Evolutionary conservation across 257 asterid species (phyloP).

Genomic region (Salvia splendens): DNA sequence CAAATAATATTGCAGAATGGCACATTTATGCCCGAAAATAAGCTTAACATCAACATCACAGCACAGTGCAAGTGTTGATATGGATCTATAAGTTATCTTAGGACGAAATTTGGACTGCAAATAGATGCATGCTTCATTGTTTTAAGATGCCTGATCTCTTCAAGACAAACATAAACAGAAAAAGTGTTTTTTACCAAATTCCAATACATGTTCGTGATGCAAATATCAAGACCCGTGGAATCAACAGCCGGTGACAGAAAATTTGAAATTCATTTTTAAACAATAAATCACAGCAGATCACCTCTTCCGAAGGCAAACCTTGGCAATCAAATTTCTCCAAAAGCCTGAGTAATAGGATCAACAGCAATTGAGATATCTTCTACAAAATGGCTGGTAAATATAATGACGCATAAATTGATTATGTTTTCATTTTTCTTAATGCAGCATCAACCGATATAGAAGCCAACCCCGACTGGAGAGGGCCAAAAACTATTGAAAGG

Average conservation of each 20-base stretch:
- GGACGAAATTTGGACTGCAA: background rate
- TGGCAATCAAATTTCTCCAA: conserved; percentile 67
- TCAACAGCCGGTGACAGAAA: background rate
- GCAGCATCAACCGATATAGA: conserved; percentile 29
- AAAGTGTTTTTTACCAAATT: background rate
- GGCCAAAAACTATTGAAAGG: conserved; percentile 3
- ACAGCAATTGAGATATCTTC: conserved; percentile 66
- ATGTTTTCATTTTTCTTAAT: conserved; percentile 34
- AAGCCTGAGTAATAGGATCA: conserved; percentile 60
- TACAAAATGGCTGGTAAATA: conserved; percentile 54
- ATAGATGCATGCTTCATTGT: background rate
- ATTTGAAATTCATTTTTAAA: conserved; percentile 37
- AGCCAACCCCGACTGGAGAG: conserved; percentile 24
- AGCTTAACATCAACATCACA: background rate
- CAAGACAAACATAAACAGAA: conserved; percentile 19
- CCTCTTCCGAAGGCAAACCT: conserved; percentile 56
- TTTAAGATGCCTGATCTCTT: background rate
- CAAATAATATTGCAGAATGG: no score
- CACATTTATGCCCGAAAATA: background rate
- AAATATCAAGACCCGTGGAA: conserved; percentile 18
- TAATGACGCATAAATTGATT: conserved; percentile 45
- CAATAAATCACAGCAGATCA: conserved; percentile 52
- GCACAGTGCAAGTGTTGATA: background rate
- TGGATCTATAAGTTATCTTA: background rate
- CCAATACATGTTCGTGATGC: conserved; percentile 5